Base-by-base conservation (phyloP, 2,329 filamentous ascomycete genomes). In the Botrytis aclada region DNA sequence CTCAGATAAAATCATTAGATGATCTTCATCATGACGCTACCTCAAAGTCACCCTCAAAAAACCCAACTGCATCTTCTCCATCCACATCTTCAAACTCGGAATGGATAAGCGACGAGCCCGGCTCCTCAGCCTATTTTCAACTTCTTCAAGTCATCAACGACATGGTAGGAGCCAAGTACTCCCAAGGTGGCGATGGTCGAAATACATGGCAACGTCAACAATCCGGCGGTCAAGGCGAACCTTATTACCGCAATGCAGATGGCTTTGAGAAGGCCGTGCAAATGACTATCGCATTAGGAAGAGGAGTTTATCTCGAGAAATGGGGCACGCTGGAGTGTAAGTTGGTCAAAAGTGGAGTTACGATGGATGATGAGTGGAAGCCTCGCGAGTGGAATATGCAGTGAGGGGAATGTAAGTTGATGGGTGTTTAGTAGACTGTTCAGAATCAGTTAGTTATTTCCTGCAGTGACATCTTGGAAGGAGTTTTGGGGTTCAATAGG, bases 161-260 rank as follows among this genome's bases (percentile, higher is more conserved):
- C 20, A 62, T 75, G 80, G 72, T 72, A n/a, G 8, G 12, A 3
- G 41, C 51, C 3, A 72, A 72, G 51, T 72, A 72, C 37, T 72
- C 62, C 9, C 47, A 14, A 22, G 70, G 62, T 2, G 70, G 9
- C 16, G 62, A 72, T 32, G 82, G 64, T 78, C 80, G 87, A 43
- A 88, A 88, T 78, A 85, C 82, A 25, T 88, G 87, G 87, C 86
- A 88, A 77, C 79, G 78, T 4, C 82, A 83, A 34, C 87, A 88
- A 78, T 82, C 80, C 4, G 87, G 87, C 47, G 87, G 87, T 1
- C 72, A 83, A 45, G 86, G 85, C 20, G 87, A 89, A 77, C 86
- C 86, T 4, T 88, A 84, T 74, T 86, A 87, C 78, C 84, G 87
- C 72, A 81, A 85, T 70, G 75, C 84, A 0, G 82, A 82, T 3